A percentile compares a stretch with the other conserved stretches of the same genome.
phyloP scores from a whole-genome alignment of 805 yeast species.

The Kodamaea sagamina region DNA sequence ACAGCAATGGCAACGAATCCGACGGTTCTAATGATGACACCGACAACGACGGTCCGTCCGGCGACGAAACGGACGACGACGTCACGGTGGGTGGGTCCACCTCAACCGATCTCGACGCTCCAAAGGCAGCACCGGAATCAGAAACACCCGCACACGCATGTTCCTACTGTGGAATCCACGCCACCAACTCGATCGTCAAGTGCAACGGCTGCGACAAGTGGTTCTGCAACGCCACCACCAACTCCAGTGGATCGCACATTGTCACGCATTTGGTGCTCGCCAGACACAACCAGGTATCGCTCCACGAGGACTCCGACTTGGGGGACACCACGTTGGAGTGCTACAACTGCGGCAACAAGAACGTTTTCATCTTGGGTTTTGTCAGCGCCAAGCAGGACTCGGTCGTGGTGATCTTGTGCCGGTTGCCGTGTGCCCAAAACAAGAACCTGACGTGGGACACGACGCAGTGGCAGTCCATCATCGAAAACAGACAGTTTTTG shows the following conservation, averaged over 20 bases:
- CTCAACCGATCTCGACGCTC: not conserved
- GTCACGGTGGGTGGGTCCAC: not conserved
- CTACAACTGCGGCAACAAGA: conserved; percentile 82
- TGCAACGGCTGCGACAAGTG: conserved; percentile 79
- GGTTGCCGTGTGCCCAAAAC: conserved; percentile 82
- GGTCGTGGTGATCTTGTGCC: conserved; percentile 82
- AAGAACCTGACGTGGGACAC: conserved; percentile 86
- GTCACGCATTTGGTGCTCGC: conserved; percentile 82
- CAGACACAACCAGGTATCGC: conserved; percentile 69
- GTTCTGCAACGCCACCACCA: conserved; percentile 81
- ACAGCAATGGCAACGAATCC: not conserved
- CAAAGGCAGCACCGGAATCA: not conserved
- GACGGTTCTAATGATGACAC: not conserved
- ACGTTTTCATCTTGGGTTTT: conserved; percentile 80
- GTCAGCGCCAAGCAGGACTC: conserved; percentile 85
- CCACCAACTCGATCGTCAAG: conserved; percentile 65
- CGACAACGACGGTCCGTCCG: not conserved
- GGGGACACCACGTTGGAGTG: conserved; percentile 91
- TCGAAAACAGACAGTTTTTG: conserved; percentile 74
- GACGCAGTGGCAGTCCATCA: conserved; percentile 81
- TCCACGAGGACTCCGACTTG: conserved; percentile 77
- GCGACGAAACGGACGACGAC: conserved; percentile 16
- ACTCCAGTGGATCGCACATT: conserved; percentile 70
- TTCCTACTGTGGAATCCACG: conserved; percentile 73
- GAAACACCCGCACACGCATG: conserved; percentile 29